Evolutionary conservation across 2,329 filamentous ascomycete genomes (phyloP).

Genomic region (Penicillium polonicum): DNA sequence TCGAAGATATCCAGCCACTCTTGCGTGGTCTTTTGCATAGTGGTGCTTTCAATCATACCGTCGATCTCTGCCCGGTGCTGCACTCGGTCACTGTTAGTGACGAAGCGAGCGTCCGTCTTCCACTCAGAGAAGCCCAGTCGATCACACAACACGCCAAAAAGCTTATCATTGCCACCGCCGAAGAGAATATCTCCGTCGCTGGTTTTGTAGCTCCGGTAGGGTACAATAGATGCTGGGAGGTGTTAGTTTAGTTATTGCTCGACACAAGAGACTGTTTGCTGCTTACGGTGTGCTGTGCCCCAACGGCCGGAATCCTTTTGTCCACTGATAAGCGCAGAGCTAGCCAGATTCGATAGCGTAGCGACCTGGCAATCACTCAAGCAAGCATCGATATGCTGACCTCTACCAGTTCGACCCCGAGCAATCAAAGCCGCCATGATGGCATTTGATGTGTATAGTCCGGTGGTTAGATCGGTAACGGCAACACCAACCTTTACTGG

Average conservation of each 20-base stretch:
- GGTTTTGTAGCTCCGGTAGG: constrained; percentile 78
- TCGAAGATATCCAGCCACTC: constrained; percentile 87
- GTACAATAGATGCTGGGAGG: constrained; percentile 82
- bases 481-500: constrained; percentile 97
- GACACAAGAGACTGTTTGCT: not conserved
- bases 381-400: constrained; percentile 89
- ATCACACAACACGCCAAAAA: constrained; percentile 61
- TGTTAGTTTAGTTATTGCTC: constrained; percentile 19
- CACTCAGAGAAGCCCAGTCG: constrained; percentile 59
- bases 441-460: constrained; percentile 89
- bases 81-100: constrained; percentile 60
- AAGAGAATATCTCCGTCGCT: constrained; percentile 62
- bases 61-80: constrained; percentile 75
- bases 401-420: constrained; percentile 69
- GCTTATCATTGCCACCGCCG: constrained; percentile 62
- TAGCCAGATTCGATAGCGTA: constrained; percentile 91
- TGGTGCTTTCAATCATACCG: constrained; percentile 71
- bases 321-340: constrained; percentile 83
- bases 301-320: constrained; percentile 84
- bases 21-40: constrained; percentile 72
- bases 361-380: constrained; percentile 94
- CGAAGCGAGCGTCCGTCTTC: constrained; percentile 56
- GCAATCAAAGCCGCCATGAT: constrained; percentile 91
- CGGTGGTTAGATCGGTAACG: constrained; percentile 93
- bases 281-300: constrained; percentile 89